Conservation (phyloP, 257 asterid genomes). For the Linderniella brevidens region DNA sequence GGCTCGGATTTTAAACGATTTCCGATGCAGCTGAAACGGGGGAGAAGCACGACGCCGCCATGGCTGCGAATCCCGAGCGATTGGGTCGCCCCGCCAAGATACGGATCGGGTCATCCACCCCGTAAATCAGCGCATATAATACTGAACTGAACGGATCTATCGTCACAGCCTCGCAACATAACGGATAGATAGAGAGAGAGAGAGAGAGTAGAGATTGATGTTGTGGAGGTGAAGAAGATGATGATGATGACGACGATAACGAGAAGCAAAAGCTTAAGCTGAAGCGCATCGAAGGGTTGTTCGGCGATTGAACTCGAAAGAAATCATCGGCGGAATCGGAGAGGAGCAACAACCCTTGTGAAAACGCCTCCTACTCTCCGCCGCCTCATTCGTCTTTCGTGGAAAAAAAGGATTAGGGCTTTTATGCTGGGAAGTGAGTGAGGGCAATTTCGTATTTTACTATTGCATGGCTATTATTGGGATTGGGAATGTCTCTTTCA, state of each 20-base stretch:
- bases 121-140: too few relatives aligned
- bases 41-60: neutral
- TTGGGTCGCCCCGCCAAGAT: conserved; percentile 21
- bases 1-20: too few relatives aligned
- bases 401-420: too few relatives aligned
- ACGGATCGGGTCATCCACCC: conserved; percentile 10
- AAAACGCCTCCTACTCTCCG: conserved; percentile 6
- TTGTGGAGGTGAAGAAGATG: too few relatives aligned
- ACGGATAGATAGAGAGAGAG: neutral
- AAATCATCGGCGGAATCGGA: conserved; percentile 14
- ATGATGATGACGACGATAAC: too few relatives aligned
- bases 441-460: too few relatives aligned
- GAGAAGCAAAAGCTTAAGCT: too few relatives aligned
- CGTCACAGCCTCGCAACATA: conserved; percentile 16
- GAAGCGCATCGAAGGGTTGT: too few relatives aligned
- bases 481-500: too few relatives aligned
- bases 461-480: too few relatives aligned
- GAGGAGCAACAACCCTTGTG: conserved; percentile 21
- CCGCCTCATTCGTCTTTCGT: conserved; percentile 6
- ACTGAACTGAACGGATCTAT: neutral
- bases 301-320: neutral
- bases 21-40: neutral
- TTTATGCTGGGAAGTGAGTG: too few relatives aligned
- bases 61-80: conserved; percentile 1
- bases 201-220: neutral